Base-by-base conservation (phyloP, 1,284 basidiomycete genomes). In the Polyporus tsugae region DNA sequence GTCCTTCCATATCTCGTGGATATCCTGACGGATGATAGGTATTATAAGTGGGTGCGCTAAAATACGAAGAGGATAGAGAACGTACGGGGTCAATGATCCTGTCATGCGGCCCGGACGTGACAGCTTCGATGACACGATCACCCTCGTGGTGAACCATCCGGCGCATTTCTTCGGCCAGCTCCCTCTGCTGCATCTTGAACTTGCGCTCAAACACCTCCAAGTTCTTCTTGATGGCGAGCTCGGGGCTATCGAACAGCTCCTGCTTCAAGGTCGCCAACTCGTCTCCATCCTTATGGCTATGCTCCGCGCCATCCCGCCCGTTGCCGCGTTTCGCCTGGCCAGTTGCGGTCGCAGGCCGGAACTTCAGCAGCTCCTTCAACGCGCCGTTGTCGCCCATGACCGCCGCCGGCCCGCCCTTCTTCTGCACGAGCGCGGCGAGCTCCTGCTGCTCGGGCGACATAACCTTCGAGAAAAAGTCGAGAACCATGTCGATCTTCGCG, bases 61-160 rank as follows among this genome's bases (percentile, higher is more conserved):
- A 29, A 29, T 29, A 29, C 29, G 29, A 29, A 29, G 13, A 13
- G 10, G 19, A 13, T 3, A 9, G 42, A 41, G 13, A 10, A 65
- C 76, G 7, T 42, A 79, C 78, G 4, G 52, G 63, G 58, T 80
- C 75, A 35, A 74, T 62, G 46, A 80, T 75, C 25, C 73, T 74
- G 36, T 78, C 78, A 44, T 80, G 78, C 0, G 78, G 75, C 2
- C 79, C 78, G 19, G 69, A 63, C 1, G 68, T 77, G 17, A 80
- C 64, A 13, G 75, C 73, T 6, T 68, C 65, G 58, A 79, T 76
- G 15, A 80, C 67, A 2, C 77, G 74, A 29, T 78, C 74, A 22
- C 70, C 72, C 58, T 74, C 77, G 1, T 73, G 70, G 33, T 63
- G 59, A 9, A 77, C 70, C 6, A 61, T 39, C 10, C 67, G 65